A percentile compares a stretch with the other conserved stretches of the same genome.
Evolutionary conservation across 495 filamentous ascomycete species (phyloP).

Genomic region (Acidomyces sp.): DNA sequence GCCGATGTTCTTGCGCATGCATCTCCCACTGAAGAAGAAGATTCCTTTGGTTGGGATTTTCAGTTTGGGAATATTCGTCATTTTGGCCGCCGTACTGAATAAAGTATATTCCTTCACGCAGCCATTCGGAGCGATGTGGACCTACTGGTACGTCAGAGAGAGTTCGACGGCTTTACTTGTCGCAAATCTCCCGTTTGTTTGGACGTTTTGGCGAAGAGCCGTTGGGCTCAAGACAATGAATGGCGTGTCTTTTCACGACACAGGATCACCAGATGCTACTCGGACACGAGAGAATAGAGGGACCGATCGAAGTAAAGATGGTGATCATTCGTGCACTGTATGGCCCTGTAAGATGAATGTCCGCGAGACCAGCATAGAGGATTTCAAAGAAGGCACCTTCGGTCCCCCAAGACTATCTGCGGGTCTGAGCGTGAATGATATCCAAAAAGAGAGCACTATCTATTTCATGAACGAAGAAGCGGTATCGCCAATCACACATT

Average conservation of each 20-base stretch:
- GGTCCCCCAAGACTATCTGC: not conserved
- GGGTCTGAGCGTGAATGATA: slow-evolving; percentile 6
- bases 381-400: not conserved
- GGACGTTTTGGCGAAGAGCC: slow-evolving; percentile 31
- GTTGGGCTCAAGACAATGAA: slow-evolving; percentile 1
- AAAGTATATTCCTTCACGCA: slow-evolving; percentile 52
- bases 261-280: not conserved
- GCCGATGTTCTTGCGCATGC: slow-evolving; percentile 42
- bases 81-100: slow-evolving; percentile 48
- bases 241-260: slow-evolving; percentile 2
- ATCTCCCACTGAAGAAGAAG: slow-evolving; percentile 37
- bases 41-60: slow-evolving; percentile 38
- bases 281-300: slow-evolving; percentile 4
- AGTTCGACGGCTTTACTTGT: slow-evolving; percentile 49
- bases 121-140: slow-evolving; percentile 44
- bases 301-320: not conserved
- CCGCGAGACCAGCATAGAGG: not conserved
- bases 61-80: slow-evolving; percentile 48
- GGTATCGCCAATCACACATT: slow-evolving; percentile 7
- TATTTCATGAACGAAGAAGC: slow-evolving; percentile 1
- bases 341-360: not conserved
- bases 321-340: not conserved
- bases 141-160: slow-evolving; percentile 57
- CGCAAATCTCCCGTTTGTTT: slow-evolving; percentile 51
- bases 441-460: slow-evolving; percentile 1